phyloP scores from a whole-genome alignment of 2,329 filamentous ascomycete genomes.

The Trichoderma sp. region DNA sequence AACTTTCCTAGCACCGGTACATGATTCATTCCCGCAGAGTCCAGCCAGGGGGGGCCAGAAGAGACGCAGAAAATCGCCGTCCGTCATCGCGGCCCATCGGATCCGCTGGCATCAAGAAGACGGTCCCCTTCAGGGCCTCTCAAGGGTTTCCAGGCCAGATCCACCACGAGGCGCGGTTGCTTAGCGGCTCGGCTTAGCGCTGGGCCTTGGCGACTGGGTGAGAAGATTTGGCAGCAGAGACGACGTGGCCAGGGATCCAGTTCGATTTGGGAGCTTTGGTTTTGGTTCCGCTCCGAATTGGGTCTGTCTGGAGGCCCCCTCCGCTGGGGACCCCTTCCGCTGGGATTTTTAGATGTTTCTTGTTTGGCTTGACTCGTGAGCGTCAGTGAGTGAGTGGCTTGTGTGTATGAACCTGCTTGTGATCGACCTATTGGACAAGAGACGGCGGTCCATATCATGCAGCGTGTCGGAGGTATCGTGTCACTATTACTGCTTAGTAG shows the following conservation, averaged over 20 bases:
- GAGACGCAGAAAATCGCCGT: slow-evolving; percentile 2
- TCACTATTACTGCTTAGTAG: background rate
- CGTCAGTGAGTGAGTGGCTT: background rate
- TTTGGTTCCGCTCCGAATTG: background rate
- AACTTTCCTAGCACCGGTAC: background rate
- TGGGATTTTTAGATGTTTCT: background rate
- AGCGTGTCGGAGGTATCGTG: background rate
- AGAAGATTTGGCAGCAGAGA: slow-evolving; percentile 17
- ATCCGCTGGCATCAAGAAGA: slow-evolving; percentile 10
- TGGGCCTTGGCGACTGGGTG: slow-evolving; percentile 17
- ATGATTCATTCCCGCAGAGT: background rate
- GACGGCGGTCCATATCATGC: background rate
- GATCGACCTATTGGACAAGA: background rate
- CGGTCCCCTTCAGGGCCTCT: background rate
- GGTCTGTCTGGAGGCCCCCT: background rate
- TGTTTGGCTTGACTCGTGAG: background rate
- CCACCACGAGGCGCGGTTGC: slow-evolving; percentile 23
- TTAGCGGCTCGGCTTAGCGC: slow-evolving; percentile 18
- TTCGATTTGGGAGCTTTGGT: background rate
- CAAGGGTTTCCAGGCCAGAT: background rate
- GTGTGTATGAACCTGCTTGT: background rate
- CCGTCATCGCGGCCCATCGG: slow-evolving; percentile 11
- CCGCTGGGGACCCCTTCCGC: background rate
- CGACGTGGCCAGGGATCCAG: slow-evolving; percentile 6
- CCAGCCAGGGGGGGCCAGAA: background rate